Evolutionary conservation across 257 asterid species (phyloP).

Genomic region (Scutellaria galericulata): DNA sequence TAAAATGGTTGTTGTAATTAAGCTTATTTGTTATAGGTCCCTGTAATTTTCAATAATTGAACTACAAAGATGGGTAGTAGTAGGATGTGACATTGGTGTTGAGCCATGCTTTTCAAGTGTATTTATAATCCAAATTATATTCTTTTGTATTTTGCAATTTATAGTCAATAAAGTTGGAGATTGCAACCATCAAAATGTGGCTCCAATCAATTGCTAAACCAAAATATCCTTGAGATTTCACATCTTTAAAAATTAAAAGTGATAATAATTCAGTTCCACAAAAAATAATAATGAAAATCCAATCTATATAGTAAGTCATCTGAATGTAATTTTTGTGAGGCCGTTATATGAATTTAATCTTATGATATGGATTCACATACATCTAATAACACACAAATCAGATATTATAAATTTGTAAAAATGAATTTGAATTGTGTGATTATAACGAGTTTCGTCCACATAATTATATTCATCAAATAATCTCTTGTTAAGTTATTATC

Average conservation of each 20-base stretch:
- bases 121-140: conserved; percentile 22
- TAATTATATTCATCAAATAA: too few relatives aligned
- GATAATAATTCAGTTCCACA: background rate
- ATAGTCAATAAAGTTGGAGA: conserved; percentile 28
- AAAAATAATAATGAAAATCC: too few relatives aligned
- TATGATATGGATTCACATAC: background rate
- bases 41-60: background rate
- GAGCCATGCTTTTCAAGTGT: conserved; percentile 29
- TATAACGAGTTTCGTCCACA: too few relatives aligned
- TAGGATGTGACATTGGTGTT: conserved; percentile 31
- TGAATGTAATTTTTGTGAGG: too few relatives aligned
- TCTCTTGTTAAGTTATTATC: too few relatives aligned
- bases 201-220: background rate
- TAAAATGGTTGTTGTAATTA: too few relatives aligned
- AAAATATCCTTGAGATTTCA: background rate
- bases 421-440: too few relatives aligned
- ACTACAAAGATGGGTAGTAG: background rate
- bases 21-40: too few relatives aligned
- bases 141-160: conserved; percentile 22
- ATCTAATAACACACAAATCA: too few relatives aligned
- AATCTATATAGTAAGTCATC: too few relatives aligned
- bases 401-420: too few relatives aligned
- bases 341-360: background rate
- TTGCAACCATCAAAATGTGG: background rate
- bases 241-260: background rate